Base-by-base conservation (phyloP, 352 stramenopile genomes). In the Phytophthora colocasiae region DNA sequence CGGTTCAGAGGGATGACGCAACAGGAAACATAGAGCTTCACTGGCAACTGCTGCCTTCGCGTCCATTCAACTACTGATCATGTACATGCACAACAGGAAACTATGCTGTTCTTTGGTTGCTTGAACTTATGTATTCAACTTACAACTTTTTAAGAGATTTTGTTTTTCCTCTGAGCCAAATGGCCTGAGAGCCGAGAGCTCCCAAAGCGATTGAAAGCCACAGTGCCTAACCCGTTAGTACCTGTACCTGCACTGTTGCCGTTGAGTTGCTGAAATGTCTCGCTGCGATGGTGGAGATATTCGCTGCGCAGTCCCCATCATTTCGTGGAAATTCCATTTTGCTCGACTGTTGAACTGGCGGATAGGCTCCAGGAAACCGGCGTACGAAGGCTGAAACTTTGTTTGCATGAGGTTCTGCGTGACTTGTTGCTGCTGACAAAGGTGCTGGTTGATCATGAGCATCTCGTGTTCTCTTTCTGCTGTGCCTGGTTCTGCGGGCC, bases 181-280 rank as follows among this genome's bases (percentile, higher is more conserved):
- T 1, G 64, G 57, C 12, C 64, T 50, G 12, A 72, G 49, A n/a
- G 12, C 48, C 58, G 14, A 70, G 46, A 11, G 62, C 55, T 10
- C 46, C 47, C 3, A 70, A 34, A 12, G 40, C 55, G 32, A 70
- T 52, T 0, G 62, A n/a, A 70, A 7, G 47, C 62, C 0, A 38
- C 48, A 14, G 55, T 56, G 40, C 62, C 62, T 15, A 73, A 22
- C 24, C 38, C 57, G 15, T 24, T 61, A 12, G 26, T 52, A n/a
- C 22, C 53, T 4, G n/a, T 27, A 11, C 56, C 49, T 6, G 48
- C n/a, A 26, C 6, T 48, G 26, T 60, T 50, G 19, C 57, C 58
- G 43, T 60, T 63, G 31, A 69, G 57, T 36, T 69, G 65, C 36
- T 60, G 58, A n/a, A 15, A 69, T 31, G 29, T 69, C n/a, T 73